Conservation (phyloP, 345 rosid genomes). For the Syzygium oleosum region DNA sequence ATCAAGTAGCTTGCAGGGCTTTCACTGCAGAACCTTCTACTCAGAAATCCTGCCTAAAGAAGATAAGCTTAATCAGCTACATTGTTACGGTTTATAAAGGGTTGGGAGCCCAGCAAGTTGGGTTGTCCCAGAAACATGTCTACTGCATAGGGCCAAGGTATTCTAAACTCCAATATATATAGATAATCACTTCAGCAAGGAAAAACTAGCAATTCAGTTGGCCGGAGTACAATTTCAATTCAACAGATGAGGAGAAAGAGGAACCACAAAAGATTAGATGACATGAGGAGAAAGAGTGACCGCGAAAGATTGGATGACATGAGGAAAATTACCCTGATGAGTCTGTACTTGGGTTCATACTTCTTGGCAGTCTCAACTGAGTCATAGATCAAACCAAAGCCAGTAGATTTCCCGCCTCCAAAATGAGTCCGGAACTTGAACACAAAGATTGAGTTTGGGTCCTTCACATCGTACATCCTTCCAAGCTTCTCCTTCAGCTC, state of each 20-base stretch:
- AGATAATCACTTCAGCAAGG: background rate
- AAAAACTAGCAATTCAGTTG: background rate
- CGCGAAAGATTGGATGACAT: no score
- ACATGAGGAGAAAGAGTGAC: background rate
- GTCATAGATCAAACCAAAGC: conserved; percentile 93
- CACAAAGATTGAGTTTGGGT: conserved; percentile 81
- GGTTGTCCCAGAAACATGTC: background rate
- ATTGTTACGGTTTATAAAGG: background rate
- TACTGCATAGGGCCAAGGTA: background rate
- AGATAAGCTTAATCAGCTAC: background rate
- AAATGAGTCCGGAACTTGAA: conserved; percentile 95
- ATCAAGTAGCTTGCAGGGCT: background rate
- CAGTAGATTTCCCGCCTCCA: conserved; percentile 99
- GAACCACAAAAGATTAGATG: background rate
- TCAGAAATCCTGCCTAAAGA: background rate
- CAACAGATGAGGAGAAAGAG: background rate
- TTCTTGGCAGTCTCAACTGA: conserved; percentile 85
- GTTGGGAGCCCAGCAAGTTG: background rate
- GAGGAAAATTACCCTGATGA: conserved; percentile 68
- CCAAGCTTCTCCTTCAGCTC: conserved; percentile 87
- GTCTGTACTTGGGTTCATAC: conserved; percentile 92
- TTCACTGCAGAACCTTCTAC: background rate
- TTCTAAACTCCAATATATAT: background rate
- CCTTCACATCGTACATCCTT: conserved; percentile 83
- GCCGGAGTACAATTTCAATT: background rate